Evolutionary conservation across 768 basidiomycete genomes (phyloP), one percentile per base, ranked within the genome.

Genomic region (Dentipellis sp.): DNA sequence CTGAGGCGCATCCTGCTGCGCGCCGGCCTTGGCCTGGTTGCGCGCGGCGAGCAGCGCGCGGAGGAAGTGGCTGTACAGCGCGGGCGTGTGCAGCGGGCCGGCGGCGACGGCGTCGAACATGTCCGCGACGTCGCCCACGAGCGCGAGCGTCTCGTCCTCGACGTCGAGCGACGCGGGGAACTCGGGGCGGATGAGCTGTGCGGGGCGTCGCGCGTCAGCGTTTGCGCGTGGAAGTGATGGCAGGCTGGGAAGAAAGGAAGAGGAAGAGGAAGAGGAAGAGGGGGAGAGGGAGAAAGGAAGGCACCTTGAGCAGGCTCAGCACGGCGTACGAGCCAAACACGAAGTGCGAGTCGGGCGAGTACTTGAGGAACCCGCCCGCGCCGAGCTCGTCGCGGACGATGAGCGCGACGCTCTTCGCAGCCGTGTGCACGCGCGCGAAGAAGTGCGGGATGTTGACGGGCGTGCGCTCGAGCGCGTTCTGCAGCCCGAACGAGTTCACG

Each of bases 261-360:
- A n/a, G n/a, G n/a, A n/a, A n/a, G 39, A 16, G 9, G n/a, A 21
- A 1, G n/a, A 49, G 17, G 9, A 48, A 16, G 16, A 42, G 40
- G 2, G 48, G 14, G 14, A 29, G 29, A 6, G 29, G 29, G 29
- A 29, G 29, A 6, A 29, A 29, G 6, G 6, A 8, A 4, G 22
- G 10, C 75, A 92, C 89, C 84, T 97, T 98, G 59, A 99, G 76
- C 60, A 97, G 74, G 64, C 88, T 95, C 56, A 97, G 74, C 7
- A 97, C 88, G 0, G 92, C 94, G 69, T 98, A 97, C n/a, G 88
- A 88, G 47, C 81, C 82, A 73, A 90, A 86, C 9, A 98, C 94
- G 60, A 90, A 95, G 63, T 89, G 87, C 5, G 90, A 88, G 68
- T 98, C 94, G 4, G 93, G 89, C 0, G 89, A 81, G 69, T 91